Evolutionary conservation across 1,139 yeast genomes (phyloP).

Genomic region (Geotrichum candidum): DNA sequence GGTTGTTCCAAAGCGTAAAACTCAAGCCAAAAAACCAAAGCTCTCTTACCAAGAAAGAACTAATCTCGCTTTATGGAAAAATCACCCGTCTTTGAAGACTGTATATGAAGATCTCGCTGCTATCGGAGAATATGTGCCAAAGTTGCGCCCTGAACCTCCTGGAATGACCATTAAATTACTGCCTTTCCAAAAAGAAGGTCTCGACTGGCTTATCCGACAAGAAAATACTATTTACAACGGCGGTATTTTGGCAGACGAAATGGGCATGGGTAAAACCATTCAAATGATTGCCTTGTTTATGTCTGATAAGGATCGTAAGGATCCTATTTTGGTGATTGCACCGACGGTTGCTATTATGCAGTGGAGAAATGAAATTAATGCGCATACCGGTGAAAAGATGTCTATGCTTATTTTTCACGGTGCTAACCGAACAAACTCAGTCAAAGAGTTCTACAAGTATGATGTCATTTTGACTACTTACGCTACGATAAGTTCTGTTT

Average conservation of each 20-base stretch:
- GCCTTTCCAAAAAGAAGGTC: conserved; percentile 91
- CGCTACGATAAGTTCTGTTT: conserved; percentile 83
- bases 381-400: conserved; percentile 67
- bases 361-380: conserved; percentile 89
- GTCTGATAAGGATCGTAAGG: conserved; percentile 52
- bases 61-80: conserved; percentile 58
- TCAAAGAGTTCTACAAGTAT: conserved; percentile 52
- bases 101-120: conserved; percentile 60
- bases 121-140: conserved; percentile 34
- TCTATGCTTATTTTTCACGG: conserved; percentile 79
- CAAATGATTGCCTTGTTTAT: conserved; percentile 86
- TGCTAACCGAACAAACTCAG: conserved; percentile 56
- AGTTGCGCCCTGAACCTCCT: neutral
- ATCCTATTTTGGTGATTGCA: conserved; percentile 83
- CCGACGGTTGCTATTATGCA: conserved; percentile 98
- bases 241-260: conserved; percentile 96
- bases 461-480: conserved; percentile 89
- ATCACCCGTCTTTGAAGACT: conserved; percentile 70
- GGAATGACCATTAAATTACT: conserved; percentile 68
- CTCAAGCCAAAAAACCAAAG: neutral
- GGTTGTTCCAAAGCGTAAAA: neutral
- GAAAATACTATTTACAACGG: conserved; percentile 77
- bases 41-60: conserved; percentile 22
- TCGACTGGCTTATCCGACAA: conserved; percentile 80
- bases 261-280: conserved; percentile 99